These are phyloP conservation scores for Dimocarpus longan DNA, from an alignment of 345 rosid species.

Conservation along the genomic window DNA sequence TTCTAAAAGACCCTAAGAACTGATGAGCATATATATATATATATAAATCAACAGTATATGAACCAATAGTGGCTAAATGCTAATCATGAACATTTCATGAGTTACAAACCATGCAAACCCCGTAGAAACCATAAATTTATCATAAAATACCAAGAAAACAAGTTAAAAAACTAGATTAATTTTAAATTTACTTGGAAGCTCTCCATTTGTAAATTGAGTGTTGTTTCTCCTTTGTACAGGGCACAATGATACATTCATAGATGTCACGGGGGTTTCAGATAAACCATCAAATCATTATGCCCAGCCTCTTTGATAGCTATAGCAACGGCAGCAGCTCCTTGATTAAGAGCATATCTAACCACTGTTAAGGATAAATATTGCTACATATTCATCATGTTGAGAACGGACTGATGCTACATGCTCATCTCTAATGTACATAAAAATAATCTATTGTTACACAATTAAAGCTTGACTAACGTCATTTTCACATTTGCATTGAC, in stretches of 20 bases:
- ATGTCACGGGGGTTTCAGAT: slow-evolving; percentile 29
- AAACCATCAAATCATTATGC: slow-evolving; percentile 26
- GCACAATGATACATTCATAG: slow-evolving; percentile 47
- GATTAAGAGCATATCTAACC: slow-evolving; percentile 69
- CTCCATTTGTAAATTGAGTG: slow-evolving; percentile 32
- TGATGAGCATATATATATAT: neutral
- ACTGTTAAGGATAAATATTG: slow-evolving; percentile 32
- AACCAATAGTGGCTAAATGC: neutral
- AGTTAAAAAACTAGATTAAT: neutral
- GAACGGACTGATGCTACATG: neutral
- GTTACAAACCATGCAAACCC: neutral
- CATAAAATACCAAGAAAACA: neutral
- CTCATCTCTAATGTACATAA: neutral
- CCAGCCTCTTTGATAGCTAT: slow-evolving; percentile 61
- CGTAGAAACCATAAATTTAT: neutral
- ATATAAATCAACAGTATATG: neutral
- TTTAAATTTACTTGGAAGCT: slow-evolving; percentile 44
- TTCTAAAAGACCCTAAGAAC: neutral
- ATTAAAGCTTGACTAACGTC: neutral
- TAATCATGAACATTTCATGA: neutral
- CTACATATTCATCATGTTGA: slow-evolving; percentile 9
- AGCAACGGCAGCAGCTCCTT: slow-evolving; percentile 85
- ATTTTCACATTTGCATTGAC: neutral
- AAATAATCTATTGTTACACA: neutral
- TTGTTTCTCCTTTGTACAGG: slow-evolving; percentile 61